Conservation (phyloP, 2,329 filamentous ascomycete genomes). For the Amylocarpus encephaloides region DNA sequence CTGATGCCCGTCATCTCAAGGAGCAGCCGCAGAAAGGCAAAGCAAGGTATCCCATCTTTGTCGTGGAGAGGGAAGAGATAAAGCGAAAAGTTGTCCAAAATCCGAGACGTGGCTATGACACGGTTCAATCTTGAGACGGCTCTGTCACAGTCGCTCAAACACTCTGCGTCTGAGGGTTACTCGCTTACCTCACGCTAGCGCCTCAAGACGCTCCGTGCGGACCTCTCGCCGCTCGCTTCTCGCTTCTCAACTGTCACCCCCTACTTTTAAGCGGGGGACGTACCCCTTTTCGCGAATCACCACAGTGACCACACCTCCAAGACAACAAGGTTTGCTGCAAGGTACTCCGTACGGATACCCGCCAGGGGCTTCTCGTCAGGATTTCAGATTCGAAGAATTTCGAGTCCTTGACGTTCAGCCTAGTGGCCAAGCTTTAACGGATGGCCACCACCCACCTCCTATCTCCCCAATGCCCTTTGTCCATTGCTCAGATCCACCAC, state of each 20-base stretch:
- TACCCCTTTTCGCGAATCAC: background rate
- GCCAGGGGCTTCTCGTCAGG: background rate
- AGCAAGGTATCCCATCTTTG: background rate
- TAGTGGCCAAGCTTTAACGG: too few relatives aligned
- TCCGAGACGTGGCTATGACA: conserved; percentile 21
- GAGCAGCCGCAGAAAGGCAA: background rate
- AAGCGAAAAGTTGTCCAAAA: conserved; percentile 3
- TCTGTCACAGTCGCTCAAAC: conserved; percentile 26
- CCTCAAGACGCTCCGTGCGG: conserved; percentile 17
- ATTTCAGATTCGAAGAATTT: too few relatives aligned
- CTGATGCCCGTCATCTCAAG: conserved; percentile 7
- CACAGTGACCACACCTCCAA: background rate
- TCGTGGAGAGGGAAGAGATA: conserved; percentile 15
- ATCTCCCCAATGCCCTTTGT: conserved; percentile 15
- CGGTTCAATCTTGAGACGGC: conserved; percentile 19
- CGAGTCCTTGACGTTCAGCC: too few relatives aligned
- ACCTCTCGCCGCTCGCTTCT: background rate
- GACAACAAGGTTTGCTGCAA: background rate
- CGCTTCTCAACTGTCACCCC: background rate
- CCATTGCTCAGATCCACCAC: too few relatives aligned
- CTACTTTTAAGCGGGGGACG: background rate
- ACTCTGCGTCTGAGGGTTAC: conserved; percentile 19
- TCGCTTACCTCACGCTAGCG: conserved; percentile 16
- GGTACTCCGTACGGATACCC: too few relatives aligned
- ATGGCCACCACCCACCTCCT: too few relatives aligned